A percentile compares a stretch with the other conserved stretches of the same genome.
Conservation (phyloP, 2,329 filamentous ascomycete species). For the Colletotrichum tofieldiae region DNA sequence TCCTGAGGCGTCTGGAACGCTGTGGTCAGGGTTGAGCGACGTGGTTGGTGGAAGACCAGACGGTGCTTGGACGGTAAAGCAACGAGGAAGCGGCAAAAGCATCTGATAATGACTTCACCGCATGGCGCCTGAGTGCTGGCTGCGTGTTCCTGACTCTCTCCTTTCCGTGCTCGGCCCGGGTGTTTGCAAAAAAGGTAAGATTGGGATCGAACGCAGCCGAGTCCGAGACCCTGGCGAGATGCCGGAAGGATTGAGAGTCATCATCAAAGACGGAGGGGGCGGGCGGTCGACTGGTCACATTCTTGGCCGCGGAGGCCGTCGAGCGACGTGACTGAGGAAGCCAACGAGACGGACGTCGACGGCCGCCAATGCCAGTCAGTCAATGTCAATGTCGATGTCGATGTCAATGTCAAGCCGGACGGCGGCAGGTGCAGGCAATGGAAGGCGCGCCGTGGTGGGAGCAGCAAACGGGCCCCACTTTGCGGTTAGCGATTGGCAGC, state of each 20-base stretch:
- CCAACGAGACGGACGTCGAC: too few species aligned
- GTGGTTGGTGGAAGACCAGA: constrained; percentile 27
- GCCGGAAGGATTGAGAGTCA: neutral
- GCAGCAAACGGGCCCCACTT: neutral
- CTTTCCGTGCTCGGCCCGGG: constrained; percentile 10
- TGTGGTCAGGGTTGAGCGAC: constrained; percentile 13
- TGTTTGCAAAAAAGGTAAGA: constrained; percentile 5
- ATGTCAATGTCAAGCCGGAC: too few species aligned
- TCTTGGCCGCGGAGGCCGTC: neutral
- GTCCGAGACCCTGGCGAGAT: neutral
- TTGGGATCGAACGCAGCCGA: neutral
- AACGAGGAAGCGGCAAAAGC: constrained; percentile 38
- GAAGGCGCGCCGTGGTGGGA: neutral
- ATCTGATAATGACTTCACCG: constrained; percentile 42
- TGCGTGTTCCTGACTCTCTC: constrained; percentile 26
- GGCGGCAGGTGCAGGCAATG: neutral
- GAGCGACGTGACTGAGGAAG: neutral
- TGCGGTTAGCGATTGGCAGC: constrained; percentile 35
- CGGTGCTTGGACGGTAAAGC: constrained; percentile 40
- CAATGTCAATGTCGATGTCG: neutral
- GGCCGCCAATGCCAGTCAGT: neutral
- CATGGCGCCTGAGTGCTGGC: constrained; percentile 11
- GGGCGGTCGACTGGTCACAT: neutral
- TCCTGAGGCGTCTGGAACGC: constrained; percentile 8
- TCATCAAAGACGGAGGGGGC: neutral